A percentile compares a stretch with the other conserved stretches of the same genome.
phyloP scores from a whole-genome alignment of 805 yeast species.

The Saturnispora ahearnii region DNA sequence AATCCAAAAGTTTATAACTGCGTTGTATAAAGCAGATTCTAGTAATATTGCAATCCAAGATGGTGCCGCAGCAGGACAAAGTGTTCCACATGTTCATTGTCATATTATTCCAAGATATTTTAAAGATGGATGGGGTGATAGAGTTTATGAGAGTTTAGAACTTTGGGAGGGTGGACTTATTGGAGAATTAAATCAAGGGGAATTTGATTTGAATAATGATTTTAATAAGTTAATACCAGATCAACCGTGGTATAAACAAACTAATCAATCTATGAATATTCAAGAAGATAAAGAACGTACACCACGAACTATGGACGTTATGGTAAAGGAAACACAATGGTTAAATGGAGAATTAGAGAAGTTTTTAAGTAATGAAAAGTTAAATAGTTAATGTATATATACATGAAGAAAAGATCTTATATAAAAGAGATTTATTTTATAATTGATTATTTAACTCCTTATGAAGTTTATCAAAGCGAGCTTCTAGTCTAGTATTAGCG shows the following conservation, averaged over 20 bases:
- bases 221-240: conserved; percentile 13
- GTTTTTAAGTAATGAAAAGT: conserved; percentile 12
- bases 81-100: conserved; percentile 92
- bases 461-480: conserved; percentile 22
- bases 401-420: background rate
- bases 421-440: background rate
- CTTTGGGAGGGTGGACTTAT: conserved; percentile 33
- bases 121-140: conserved; percentile 55
- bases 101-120: conserved; percentile 83
- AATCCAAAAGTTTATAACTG: conserved; percentile 58
- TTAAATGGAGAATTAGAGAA: conserved; percentile 35
- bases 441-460: conserved; percentile 5
- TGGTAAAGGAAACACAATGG: conserved; percentile 63
- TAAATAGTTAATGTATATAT: background rate
- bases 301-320: conserved; percentile 50
- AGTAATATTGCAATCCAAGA: conserved; percentile 91
- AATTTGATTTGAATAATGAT: conserved; percentile 19
- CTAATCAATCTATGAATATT: conserved; percentile 21
- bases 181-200: background rate
- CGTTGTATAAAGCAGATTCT: conserved; percentile 68
- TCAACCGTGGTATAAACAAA: conserved; percentile 29
- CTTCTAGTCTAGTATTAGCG: conserved; percentile 12
- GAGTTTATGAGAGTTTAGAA: conserved; percentile 61
- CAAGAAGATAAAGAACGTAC: conserved; percentile 45
- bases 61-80: conserved; percentile 93